Base-by-base conservation (phyloP, 768 basidiomycete genomes). In the Harrya chromipes region DNA sequence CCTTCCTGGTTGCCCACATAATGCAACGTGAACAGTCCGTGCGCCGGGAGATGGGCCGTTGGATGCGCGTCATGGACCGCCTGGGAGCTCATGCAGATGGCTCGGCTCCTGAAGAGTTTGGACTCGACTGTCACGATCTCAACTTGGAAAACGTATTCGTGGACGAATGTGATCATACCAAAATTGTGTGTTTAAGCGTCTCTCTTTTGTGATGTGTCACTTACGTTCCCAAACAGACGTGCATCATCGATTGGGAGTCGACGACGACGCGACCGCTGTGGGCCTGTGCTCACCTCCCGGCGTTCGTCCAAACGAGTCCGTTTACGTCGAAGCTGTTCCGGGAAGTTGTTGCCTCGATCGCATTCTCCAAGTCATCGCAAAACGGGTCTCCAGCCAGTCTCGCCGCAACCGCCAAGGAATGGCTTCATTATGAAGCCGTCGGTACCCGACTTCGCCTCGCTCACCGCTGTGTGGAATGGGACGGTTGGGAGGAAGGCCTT, bases 191-290 rank as follows among this genome's bases (percentile, higher is more conserved):
- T 75, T 33, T 20, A 1, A 43, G 4, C 8, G 35, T 33, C 26
- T 23, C 29, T 19, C 19, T 43, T 17, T n/a, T 29, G 19, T 19
- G 19, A 6, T 26, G 44, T 53, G 20, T 27, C 1, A 21, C 50
- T 47, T 13, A 53, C 24, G 2, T 19, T 6, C 42, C 27, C 34
- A 3, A 47, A 10, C 60, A 93, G 90, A 87, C 88, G 1, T 88
- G 87, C 59, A 80, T 93, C 50, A 92, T 93, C 36, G 90, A 93
- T 58, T 91, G 88, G 90, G 90, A 93, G 64, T 88, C 90, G 14
- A 91, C 90, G n/a, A 89, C 87, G 11, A 89, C 84, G 9, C 78
- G 90, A 13, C 90, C 90, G 4, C 76, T 93, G 17, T 92, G 89
- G 89, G 84, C 86, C 17, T 84, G 82, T 50, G 87, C 90, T 0